Percentiles rank a stretch among this genome's conserved stretches.
Evolutionary conservation across 805 yeast species (phyloP).

Genomic region (Yamadazyma scolyti): DNA sequence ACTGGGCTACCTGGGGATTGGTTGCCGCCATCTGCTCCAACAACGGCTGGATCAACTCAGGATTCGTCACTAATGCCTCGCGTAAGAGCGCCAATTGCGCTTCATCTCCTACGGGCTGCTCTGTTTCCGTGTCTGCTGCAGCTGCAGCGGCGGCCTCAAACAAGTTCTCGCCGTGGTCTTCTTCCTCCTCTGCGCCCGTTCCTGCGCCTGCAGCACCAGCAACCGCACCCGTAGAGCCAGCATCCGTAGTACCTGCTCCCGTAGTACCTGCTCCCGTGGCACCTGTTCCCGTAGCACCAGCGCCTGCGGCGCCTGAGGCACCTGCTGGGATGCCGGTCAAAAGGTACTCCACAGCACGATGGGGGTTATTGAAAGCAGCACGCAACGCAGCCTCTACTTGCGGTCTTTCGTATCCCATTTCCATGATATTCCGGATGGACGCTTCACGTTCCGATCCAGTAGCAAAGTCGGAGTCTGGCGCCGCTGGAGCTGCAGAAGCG

Average conservation of each 20-base stretch:
- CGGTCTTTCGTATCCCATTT: conserved; percentile 90
- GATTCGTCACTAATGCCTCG: conserved; percentile 76
- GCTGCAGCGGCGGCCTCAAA: conserved; percentile 50
- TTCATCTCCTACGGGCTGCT: conserved; percentile 32
- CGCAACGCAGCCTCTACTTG: conserved; percentile 88
- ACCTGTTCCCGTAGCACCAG: conserved; percentile 3
- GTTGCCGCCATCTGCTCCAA: conserved; percentile 76
- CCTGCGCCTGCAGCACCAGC: conserved; percentile 14
- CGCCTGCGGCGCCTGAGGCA: conserved; percentile 15
- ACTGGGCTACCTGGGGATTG: conserved; percentile 80
- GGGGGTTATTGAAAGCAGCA: conserved; percentile 96
- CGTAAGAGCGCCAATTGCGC: conserved; percentile 57
- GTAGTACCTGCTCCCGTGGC: conserved; percentile 7
- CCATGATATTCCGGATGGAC: conserved; percentile 80
- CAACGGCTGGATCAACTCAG: conserved; percentile 81
- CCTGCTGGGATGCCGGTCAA: conserved; percentile 77
- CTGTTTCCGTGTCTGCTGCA: conserved; percentile 28
- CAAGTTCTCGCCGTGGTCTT: conserved; percentile 41
- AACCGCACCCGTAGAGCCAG: conserved; percentile 19
- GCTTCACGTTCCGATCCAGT: conserved; percentile 75
- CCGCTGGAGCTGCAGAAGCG: conserved; percentile 15
- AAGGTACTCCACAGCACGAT: conserved; percentile 94
- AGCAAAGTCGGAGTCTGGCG: conserved; percentile 56
- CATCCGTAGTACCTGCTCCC: conserved; percentile 13
- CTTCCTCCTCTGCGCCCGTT: conserved; percentile 30